These are phyloP conservation scores for Cercospora brassicicola DNA, from an alignment of 2,329 filamentous ascomycete genomes.

Conservation along the genomic window DNA sequence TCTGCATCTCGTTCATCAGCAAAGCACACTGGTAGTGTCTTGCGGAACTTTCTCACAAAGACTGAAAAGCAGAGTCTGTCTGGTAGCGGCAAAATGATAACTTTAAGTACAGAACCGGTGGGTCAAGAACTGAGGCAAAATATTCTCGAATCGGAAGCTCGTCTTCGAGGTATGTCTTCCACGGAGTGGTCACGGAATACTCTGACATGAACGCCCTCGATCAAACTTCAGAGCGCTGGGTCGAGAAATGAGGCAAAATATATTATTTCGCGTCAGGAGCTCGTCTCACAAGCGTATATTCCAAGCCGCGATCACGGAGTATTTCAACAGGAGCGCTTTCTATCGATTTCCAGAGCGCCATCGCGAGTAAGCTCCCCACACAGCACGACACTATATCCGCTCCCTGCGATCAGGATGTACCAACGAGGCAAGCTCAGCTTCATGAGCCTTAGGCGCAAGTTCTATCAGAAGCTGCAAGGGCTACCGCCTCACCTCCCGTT, in stretches of 20 bases:
- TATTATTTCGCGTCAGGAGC: not conserved
- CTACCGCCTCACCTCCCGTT: not conserved
- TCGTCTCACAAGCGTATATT: not conserved
- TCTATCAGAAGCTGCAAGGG: not conserved
- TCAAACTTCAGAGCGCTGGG: not conserved
- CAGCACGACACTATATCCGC: not conserved
- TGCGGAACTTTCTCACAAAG: too few species aligned
- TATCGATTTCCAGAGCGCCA: not conserved
- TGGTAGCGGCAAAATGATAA: not conserved
- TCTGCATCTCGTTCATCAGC: not conserved
- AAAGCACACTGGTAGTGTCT: not conserved
- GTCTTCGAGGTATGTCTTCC: not conserved
- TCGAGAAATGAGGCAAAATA: not conserved
- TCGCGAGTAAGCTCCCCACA: not conserved
- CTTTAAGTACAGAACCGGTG: not conserved
- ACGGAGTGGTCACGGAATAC: not conserved
- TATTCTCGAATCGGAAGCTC: not conserved
- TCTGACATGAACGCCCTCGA: not conserved
- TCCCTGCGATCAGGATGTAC: not conserved
- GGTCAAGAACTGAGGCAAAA: not conserved
- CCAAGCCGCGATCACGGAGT: too few species aligned
- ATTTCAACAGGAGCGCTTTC: too few species aligned
- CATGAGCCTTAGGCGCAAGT: not conserved
- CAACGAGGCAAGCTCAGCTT: not conserved
- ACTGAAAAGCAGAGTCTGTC: not conserved